Evolutionary conservation across 2,329 filamentous ascomycete species (phyloP), one percentile per base, ranked within the genome.

Genomic region (Pleoardoris graminearum): DNA sequence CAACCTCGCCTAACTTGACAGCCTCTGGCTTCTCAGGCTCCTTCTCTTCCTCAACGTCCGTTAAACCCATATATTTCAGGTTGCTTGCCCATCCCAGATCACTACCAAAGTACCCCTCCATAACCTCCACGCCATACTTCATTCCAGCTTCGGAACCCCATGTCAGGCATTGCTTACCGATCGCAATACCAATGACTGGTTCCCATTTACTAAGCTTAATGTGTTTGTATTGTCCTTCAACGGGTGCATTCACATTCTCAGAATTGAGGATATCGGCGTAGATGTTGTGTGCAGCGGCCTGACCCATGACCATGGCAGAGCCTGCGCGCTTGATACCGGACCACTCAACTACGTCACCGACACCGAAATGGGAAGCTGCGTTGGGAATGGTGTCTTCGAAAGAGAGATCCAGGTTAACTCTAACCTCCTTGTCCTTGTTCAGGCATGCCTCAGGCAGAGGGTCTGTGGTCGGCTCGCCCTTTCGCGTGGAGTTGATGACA

Each of bases 321-420:
- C 89, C 89, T 62, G 86, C 90, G 38, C 89, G 86, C 77, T 91
- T 92, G 75, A 93, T 91, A 37, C 88, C 89, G 0, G 86, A 82
- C 89, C 89, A 92, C 42, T 78, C 76, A 27, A 81, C 82, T 14
- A 89, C 76, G 66, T 93, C 89, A 14, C 89, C 89, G 21, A 84
- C 79, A 11, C 85, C 88, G 63, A 87, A 88, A 69, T 92, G 89
- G 23, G 74, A 72, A 0, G 76, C 74, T 11, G 82, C 72, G 57
- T 90, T 87, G 4, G 85, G 78, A 0, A 83, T 76, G 0, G 74
- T 74, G 1, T 74, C 61, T 1, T 78, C 71, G 68, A 89, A 85
- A 59, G 79, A 76, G 6, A 88, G 74, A 45, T 81, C 85, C 6
- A 65, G 60, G 19, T 66, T 54, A 47, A 91, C 82, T 62, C 83